phyloP scores from a whole-genome alignment of 164 flowering plant genomes.

The Taxillus chinensis region DNA sequence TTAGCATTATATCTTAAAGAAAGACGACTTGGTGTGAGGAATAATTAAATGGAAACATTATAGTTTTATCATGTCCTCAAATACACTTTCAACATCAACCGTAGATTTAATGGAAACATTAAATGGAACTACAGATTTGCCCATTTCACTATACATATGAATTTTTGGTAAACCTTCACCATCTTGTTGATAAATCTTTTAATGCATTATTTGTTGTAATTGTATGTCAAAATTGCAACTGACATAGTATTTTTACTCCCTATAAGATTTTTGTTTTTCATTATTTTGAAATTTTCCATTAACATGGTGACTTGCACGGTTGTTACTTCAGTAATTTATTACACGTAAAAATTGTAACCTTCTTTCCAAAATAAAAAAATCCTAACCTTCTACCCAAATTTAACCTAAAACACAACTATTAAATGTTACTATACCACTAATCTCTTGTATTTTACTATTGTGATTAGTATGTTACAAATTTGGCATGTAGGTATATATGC shows the following conservation, averaged over 20 bases:
- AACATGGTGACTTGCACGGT: too few species aligned
- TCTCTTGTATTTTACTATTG: neutral
- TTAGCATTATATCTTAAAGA: constrained; percentile 10
- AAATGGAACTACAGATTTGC: constrained; percentile 25
- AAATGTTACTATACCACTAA: too few species aligned
- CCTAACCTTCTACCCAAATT: too few species aligned
- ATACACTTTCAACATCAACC: constrained; percentile 11
- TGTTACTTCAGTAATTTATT: too few species aligned
- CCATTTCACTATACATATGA: constrained; percentile 33
- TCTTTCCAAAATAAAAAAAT: too few species aligned
- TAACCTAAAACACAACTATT: too few species aligned
- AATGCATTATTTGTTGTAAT: neutral
- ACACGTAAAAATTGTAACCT: neutral
- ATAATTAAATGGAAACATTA: constrained; percentile 33
- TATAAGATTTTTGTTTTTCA: too few species aligned
- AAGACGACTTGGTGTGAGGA: constrained; percentile 33
- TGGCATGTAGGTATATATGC: constrained; percentile 28
- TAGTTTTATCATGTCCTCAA: constrained; percentile 7
- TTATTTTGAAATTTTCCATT: too few species aligned
- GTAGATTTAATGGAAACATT: too few species aligned
- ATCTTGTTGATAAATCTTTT: neutral
- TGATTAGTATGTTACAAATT: neutral
- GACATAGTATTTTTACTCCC: too few species aligned
- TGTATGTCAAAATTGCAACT: too few species aligned
- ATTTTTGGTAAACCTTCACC: constrained; percentile 20